Base-by-base conservation (phyloP, 495 filamentous ascomycete species). In the Tuber borchii region DNA sequence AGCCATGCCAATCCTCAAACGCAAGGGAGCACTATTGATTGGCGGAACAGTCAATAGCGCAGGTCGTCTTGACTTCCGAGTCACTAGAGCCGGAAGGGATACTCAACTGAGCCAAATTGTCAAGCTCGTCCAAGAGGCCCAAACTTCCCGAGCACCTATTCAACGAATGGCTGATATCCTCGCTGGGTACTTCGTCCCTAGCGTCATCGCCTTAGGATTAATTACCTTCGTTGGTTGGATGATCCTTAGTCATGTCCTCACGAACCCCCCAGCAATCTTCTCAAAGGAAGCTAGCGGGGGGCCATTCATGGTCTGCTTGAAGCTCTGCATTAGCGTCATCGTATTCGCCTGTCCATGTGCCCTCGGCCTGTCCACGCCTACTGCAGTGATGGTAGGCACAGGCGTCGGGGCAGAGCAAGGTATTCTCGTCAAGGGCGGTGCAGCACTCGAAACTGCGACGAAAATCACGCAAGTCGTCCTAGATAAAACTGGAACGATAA, bases 401-500 rank as follows among this genome's bases (percentile, higher is more conserved):
- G 95, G 95, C 69, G 90, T 98, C 37, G 95, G 96, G 56, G 95
- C 95, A n/a, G 93, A 97, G 82, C 91, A 97, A 80, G 95, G 95
- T 12, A 99, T 99, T 81, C 87, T 99, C 2, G 92, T 98, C 83
- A 99, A 99, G 83, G 94, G 96, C 72, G 95, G 95, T 42, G 94
- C 93, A 56, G 93, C 94, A 42, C 86, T 99, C 20, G 95, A 99
- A 84, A 94, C 90, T 3, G 92, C 94, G 0, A 99, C 95, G 5
- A 95, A 93, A 81, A 88, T 99, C 81, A 95, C 90, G 22, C 91
- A 97, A 74, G 89, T 98, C 65, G 94, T 99, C n/a, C 90, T 98
- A n/a, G 95, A 99, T 85, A 99, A 99, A 87, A 99, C 95, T 6
- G 95, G 95, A 42, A 99, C 95, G 2, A 86, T 99, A 78, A 99